Evolutionary conservation across 2,329 filamentous ascomycete genomes (phyloP), one percentile per base, ranked within the genome.

Genomic region (Cytospora piceae): DNA sequence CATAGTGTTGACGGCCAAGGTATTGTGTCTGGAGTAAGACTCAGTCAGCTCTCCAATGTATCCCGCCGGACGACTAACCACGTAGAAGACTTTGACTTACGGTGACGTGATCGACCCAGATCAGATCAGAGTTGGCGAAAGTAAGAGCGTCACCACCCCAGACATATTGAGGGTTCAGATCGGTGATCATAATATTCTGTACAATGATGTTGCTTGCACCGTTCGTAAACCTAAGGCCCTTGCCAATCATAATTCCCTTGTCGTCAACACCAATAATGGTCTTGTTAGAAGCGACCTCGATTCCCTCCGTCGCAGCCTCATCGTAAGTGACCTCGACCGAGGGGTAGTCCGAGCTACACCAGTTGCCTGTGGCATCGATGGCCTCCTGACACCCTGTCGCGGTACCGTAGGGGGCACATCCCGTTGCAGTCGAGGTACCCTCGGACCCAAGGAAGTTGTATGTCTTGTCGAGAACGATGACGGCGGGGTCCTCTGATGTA

Each of bases 1-100:
- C 85, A 60, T 87, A 83, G 77, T 87, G 83, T 74, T 88, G 85
- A 49, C 86, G 84, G 58, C 84, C 84, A 69, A 87, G 83, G 59
- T 83, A 80, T 56, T 84, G 84, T 53, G 83, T 85, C 74, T 83
- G 37, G 37, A 39, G 37, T 17, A 11, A 39, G 2, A 17, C 15
- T 39, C 37, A 17, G 37, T 39, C 37, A 39, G 37, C 5, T 11
- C 34, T 37, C 12, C 12, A 14, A 37, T 37, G 12, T 37, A 3
- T 37, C 34, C 11, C 34, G 12, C 34, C 12, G 34, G 34, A 37
- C 34, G 3, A 37, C 6, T 37, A 37, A 11, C 12, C 14, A 39
- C 27, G 3, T 39, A 11, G 14, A 17, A 15, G 14, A 6, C 4
- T 39, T 39, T 39, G 37, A 39, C 37, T 39, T 39, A 39, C 37